Percentiles rank a stretch among this genome's conserved stretches.
Conservation (phyloP, 1,284 basidiomycete genomes). For the Rhodotorula sp. region DNA sequence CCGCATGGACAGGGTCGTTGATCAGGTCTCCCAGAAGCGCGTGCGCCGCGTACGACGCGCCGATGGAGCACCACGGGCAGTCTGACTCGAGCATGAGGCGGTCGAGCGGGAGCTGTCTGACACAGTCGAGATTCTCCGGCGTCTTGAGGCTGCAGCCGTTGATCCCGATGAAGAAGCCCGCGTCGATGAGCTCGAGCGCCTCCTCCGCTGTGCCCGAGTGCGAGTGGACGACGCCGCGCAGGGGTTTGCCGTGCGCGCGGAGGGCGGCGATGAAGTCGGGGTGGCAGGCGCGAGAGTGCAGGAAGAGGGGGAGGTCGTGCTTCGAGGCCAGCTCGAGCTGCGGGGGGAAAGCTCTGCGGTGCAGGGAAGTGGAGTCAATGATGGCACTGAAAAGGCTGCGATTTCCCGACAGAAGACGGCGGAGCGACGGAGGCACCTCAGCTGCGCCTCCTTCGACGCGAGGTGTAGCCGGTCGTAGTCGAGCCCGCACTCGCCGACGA, state of each 20-base stretch:
- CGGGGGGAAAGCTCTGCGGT: constrained; percentile 63
- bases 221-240: constrained; percentile 80
- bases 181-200: constrained; percentile 64
- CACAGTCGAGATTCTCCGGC: constrained; percentile 65
- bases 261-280: constrained; percentile 70
- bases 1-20: neutral
- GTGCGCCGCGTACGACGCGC: constrained; percentile 72
- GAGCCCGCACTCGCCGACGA: constrained; percentile 83
- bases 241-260: constrained; percentile 50
- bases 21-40: constrained; percentile 59
- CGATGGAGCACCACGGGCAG: constrained; percentile 58
- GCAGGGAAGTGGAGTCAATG: too few species aligned
- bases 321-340: constrained; percentile 72
- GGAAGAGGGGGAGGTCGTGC: constrained; percentile 74
- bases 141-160: constrained; percentile 86
- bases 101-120: constrained; percentile 65
- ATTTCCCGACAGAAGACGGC: neutral
- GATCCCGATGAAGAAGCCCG: constrained; percentile 52
- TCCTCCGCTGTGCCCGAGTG: constrained; percentile 76
- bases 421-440: neutral
- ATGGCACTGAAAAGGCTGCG: neutral
- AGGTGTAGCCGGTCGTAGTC: constrained; percentile 84
- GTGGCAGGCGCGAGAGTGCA: constrained; percentile 71
- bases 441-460: constrained; percentile 54
- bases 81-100: constrained; percentile 74